Conservation (phyloP, 2,329 filamentous ascomycete species). For the Aureobasidium sp. region DNA sequence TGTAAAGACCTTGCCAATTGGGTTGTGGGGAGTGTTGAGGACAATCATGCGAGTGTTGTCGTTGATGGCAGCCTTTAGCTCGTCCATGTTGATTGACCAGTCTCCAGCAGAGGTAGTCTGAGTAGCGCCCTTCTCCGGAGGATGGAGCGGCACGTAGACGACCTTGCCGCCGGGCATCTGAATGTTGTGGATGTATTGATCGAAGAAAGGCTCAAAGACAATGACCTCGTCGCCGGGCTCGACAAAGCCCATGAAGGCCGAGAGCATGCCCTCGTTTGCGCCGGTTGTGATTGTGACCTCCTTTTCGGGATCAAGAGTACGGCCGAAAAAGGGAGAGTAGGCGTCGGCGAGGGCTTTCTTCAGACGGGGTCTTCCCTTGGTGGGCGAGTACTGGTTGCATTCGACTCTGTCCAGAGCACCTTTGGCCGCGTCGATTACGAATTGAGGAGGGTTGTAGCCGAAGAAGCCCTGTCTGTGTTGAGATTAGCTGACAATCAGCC, state of each 20-base stretch:
- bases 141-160: slow-evolving; percentile 89
- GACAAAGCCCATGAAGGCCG: slow-evolving; percentile 95
- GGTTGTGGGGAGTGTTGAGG: slow-evolving; percentile 82
- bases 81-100: slow-evolving; percentile 78
- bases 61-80: slow-evolving; percentile 73
- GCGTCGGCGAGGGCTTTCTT: slow-evolving; percentile 89
- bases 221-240: slow-evolving; percentile 95
- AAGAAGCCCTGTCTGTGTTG: slow-evolving; percentile 55
- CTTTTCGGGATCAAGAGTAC: slow-evolving; percentile 72
- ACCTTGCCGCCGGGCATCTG: slow-evolving; percentile 96
- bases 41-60: slow-evolving; percentile 94
- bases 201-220: slow-evolving; percentile 96
- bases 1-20: slow-evolving; percentile 91
- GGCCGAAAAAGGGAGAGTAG: slow-evolving; percentile 83
- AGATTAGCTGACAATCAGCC: not conserved
- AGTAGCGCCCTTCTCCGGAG: slow-evolving; percentile 68
- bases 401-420: slow-evolving; percentile 81
- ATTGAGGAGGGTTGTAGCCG: slow-evolving; percentile 87
- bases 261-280: slow-evolving; percentile 88
- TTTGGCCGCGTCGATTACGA: slow-evolving; percentile 87
- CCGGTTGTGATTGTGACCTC: slow-evolving; percentile 93
- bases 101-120: slow-evolving; percentile 77
- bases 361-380: slow-evolving; percentile 81
- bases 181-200: slow-evolving; percentile 98
- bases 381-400: slow-evolving; percentile 97